A percentile compares a stretch with the other conserved stretches of the same genome.
phyloP scores from a whole-genome alignment of 139 green algal genomes.

The Closterium sp. region DNA sequence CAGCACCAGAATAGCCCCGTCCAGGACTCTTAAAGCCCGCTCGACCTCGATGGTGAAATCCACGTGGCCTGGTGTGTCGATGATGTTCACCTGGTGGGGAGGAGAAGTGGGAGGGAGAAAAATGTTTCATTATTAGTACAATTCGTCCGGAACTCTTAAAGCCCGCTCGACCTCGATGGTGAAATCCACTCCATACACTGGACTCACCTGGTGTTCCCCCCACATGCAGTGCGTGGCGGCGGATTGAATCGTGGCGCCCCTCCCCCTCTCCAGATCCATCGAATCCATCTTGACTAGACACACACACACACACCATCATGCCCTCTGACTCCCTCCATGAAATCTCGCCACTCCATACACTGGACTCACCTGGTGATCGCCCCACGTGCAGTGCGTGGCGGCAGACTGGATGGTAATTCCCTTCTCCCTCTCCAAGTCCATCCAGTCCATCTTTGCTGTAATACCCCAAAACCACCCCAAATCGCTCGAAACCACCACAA shows the following conservation, averaged over 20 bases:
- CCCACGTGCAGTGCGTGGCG: conserved; percentile 90
- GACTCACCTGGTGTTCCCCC: conserved; percentile 78
- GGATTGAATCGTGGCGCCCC: conserved; percentile 99
- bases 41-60: conserved; percentile 99
- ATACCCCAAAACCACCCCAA: no score
- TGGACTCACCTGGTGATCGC: conserved; percentile 90
- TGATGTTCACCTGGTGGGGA: conserved; percentile 91
- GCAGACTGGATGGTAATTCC: conserved; percentile 99
- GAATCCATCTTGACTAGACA: conserved; percentile 98
- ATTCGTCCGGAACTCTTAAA: no score
- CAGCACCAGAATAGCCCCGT: conserved; percentile 96
- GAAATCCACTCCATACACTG: conserved; percentile 99
- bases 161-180: conserved; percentile 90
- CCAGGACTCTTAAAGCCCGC: conserved; percentile 89
- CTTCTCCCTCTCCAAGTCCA: conserved; percentile 99
- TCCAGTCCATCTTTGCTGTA: conserved; percentile 99
- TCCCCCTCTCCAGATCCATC: conserved; percentile 99
- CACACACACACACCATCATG: conserved; percentile 96
- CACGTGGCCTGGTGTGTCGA: conserved; percentile 81
- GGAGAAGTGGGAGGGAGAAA: no score
- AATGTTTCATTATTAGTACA: no score
- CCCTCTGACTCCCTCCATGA: no score
- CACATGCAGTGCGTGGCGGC: conserved; percentile 89
- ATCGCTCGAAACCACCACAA: no score
- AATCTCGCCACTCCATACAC: no score